These are phyloP conservation scores for Lepidium sativum DNA, from an alignment of 345 rosid genomes.

Conservation along the genomic window DNA sequence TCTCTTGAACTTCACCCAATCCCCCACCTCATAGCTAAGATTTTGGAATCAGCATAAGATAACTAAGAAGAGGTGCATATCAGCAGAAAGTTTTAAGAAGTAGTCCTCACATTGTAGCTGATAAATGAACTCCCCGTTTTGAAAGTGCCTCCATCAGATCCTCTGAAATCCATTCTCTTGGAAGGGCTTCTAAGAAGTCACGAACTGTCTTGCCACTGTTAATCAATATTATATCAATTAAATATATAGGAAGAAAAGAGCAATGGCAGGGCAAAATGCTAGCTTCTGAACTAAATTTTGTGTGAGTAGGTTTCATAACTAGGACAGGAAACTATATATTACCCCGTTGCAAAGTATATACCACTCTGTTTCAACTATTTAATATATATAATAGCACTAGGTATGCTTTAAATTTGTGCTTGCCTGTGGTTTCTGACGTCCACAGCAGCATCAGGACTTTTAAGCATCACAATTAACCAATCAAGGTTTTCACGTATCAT, in stretches of 20 bases:
- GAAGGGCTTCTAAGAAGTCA: conserved; percentile 88
- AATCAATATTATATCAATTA: conserved; percentile 13
- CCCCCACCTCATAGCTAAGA: conserved; percentile 80
- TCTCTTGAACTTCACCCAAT: conserved; percentile 95
- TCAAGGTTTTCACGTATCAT: conserved; percentile 98
- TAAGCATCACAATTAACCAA: conserved; percentile 88
- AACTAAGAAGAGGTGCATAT: neutral
- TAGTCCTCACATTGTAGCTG: conserved; percentile 76
- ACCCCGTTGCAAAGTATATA: neutral
- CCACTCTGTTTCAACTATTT: neutral
- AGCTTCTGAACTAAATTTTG: neutral
- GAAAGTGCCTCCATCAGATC: conserved; percentile 84
- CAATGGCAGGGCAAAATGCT: neutral
- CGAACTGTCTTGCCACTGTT: conserved; percentile 88
- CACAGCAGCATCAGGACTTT: conserved; percentile 68
- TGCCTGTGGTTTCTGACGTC: conserved; percentile 90
- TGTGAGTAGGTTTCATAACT: neutral
- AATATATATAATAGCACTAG: neutral
- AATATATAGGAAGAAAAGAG: conserved; percentile 1
- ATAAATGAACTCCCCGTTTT: conserved; percentile 70
- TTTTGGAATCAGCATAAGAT: conserved; percentile 2
- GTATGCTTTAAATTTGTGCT: conserved; percentile 21
- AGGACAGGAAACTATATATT: conserved; percentile 1
- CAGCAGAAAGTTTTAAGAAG: conserved; percentile 7
- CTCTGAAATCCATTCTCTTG: conserved; percentile 98